Evolutionary conservation across 2,329 filamentous ascomycete species (phyloP).

Genomic region (Geosmithia putterillii): DNA sequence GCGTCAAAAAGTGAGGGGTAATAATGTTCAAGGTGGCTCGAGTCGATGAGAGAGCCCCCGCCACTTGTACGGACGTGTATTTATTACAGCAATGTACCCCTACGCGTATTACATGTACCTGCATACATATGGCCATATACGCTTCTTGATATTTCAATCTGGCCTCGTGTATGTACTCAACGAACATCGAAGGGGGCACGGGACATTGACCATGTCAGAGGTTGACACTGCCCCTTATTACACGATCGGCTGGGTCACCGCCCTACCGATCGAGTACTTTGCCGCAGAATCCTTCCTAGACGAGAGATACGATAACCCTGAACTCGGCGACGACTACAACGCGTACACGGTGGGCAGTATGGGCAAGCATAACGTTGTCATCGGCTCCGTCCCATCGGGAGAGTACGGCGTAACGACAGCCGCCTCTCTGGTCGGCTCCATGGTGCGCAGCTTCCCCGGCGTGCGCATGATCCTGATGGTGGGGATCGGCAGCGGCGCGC

Average conservation of each 20-base stretch:
- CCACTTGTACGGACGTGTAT: too few relatives aligned
- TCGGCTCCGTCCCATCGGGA: background rate
- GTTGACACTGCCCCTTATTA: constrained; percentile 16
- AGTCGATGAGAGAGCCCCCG: too few relatives aligned
- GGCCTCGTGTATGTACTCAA: too few relatives aligned
- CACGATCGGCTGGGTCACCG: constrained; percentile 31
- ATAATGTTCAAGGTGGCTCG: too few relatives aligned
- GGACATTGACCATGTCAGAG: background rate
- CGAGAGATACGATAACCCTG: constrained; percentile 16
- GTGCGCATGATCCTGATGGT: background rate
- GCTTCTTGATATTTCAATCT: too few relatives aligned
- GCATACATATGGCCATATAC: too few relatives aligned
- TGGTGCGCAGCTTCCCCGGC: background rate
- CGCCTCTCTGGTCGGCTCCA: background rate
- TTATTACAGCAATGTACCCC: too few relatives aligned
- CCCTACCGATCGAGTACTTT: constrained; percentile 19
- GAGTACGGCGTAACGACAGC: background rate
- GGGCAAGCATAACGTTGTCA: background rate
- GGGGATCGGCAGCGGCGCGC: background rate
- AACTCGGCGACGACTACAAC: constrained; percentile 7
- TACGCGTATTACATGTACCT: too few relatives aligned
- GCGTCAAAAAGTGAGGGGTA: too few relatives aligned
- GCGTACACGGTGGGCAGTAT: background rate
- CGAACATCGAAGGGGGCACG: too few relatives aligned
- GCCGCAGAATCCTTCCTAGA: constrained; percentile 26